These are phyloP conservation scores for Medicago arabica DNA, from an alignment of 306 rosid genomes.

Conservation along the genomic window DNA sequence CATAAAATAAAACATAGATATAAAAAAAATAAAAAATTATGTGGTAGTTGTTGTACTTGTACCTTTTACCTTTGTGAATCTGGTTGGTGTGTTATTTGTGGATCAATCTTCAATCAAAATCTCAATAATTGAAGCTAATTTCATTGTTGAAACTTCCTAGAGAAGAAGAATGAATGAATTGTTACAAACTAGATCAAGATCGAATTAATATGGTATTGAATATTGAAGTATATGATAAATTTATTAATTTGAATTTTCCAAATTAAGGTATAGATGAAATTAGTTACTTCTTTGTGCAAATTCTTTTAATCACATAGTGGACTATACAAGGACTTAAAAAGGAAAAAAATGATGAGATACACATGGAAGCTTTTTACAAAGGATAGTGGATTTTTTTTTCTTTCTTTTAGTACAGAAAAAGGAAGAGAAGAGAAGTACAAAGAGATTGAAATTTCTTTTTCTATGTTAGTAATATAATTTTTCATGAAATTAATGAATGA, in stretches of 20 bases:
- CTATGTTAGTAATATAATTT: constrained; percentile 29
- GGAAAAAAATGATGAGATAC: constrained; percentile 28
- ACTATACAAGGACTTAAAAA: background rate
- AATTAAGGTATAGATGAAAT: constrained; percentile 16
- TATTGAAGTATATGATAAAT: background rate
- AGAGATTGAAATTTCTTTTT: constrained; percentile 29
- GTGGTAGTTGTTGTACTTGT: constrained; percentile 25
- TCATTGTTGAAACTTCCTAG: constrained; percentile 24
- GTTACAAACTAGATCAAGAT: background rate
- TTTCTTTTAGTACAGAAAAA: background rate
- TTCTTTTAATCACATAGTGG: background rate
- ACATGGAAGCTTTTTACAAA: constrained; percentile 42
- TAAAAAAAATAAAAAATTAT: background rate
- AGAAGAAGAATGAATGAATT: constrained; percentile 31
- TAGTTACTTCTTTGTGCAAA: constrained; percentile 5
- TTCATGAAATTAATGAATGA: constrained; percentile 35
- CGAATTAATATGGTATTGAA: background rate
- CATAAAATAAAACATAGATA: background rate
- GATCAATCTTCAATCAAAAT: constrained; percentile 44
- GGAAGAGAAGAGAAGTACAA: too few species aligned
- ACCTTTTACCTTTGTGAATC: constrained; percentile 44
- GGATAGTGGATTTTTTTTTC: background rate
- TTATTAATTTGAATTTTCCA: background rate
- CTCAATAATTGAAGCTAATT: constrained; percentile 32
- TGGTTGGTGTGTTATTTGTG: constrained; percentile 20